Base-by-base conservation (phyloP, 2,329 filamentous ascomycete genomes). In the Aspergillus fischeri region DNA sequence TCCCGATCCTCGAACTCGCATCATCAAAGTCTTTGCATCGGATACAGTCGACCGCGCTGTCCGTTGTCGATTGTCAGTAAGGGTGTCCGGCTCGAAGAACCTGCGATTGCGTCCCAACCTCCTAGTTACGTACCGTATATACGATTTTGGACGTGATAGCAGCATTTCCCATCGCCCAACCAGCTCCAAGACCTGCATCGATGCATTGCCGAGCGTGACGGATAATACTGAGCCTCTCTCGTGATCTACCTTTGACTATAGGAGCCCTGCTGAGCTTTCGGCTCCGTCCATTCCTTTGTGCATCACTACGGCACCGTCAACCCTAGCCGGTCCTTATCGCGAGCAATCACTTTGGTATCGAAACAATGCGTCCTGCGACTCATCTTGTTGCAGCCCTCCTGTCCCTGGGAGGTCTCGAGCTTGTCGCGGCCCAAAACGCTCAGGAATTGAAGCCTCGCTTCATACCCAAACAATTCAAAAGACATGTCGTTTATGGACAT, bases 391-490 rank as follows among this genome's bases (percentile, higher is more conserved):
- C 68, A 53, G 71, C 69, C 49, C 66, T 74, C 27, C 55, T 70
- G 56, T 70, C 71, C 50, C 58, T 73, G 17, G 73, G 72, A 51
- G 66, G 70, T 51, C 53, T 71, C 38, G 60, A 73, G 53, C 63
- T 73, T 49, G 70, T 70, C 56, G 62, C 67, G 51, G 73, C 73
- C 35, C 61, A 69, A 51, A 66, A 67, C 38, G 63, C 64, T 10
- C 63, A 66, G 52, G 65, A 66, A 20, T 62, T 71, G 49, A 70
- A 67, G 44, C 74, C 73, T 41, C 71, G 69, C 32, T 73, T 68
- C 61, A 66, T 72, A 53, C 66, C 70, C 10, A 68, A 66, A 32
- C 67, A 70, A n/a, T 57, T 74, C 51, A 73, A 71, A 62, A 64
- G 69, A 49, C 58, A 62, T 38, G 47, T 63, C 35, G 57, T 57